Conservation (phyloP, 1,284 basidiomycete species). For the Rhodotorula mucilaginosa region DNA sequence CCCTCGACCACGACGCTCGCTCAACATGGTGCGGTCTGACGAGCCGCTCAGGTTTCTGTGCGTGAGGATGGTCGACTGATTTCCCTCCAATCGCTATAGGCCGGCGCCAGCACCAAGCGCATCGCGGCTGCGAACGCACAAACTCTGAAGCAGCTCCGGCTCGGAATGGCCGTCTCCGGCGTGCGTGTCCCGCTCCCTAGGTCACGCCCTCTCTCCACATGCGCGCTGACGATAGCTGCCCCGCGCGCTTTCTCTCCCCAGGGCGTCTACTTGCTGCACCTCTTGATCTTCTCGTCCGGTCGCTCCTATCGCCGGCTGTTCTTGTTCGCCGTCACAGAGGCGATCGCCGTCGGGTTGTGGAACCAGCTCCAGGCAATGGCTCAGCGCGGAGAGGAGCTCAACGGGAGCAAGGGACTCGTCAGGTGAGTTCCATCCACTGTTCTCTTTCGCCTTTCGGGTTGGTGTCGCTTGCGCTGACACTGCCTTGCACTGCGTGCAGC, state of each 20-base stretch:
- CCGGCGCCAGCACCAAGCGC: slow-evolving; percentile 34
- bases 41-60: no score
- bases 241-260: not conserved
- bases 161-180: slow-evolving; percentile 18
- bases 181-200: slow-evolving; percentile 5
- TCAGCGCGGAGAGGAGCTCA: slow-evolving; percentile 45
- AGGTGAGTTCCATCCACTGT: slow-evolving; percentile 34
- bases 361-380: slow-evolving; percentile 47
- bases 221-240: no score
- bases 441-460: not conserved
- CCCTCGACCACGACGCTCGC: no score
- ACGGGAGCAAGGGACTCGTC: slow-evolving; percentile 45
- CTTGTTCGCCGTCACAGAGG: slow-evolving; percentile 42
- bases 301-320: slow-evolving; percentile 28
- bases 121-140: slow-evolving; percentile 26
- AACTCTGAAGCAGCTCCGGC: slow-evolving; percentile 22
- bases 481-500: slow-evolving; percentile 16
- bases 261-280: slow-evolving; percentile 35
- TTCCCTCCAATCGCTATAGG: not conserved
- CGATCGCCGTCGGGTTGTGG: slow-evolving; percentile 44
- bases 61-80: no score
- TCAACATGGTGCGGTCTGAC: no score
- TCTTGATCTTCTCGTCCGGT: slow-evolving; percentile 30
- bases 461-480: not conserved
- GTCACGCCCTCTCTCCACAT: no score